phyloP scores from a whole-genome alignment of 176 grass and related monocot genomes.

The Avena eriantha region DNA sequence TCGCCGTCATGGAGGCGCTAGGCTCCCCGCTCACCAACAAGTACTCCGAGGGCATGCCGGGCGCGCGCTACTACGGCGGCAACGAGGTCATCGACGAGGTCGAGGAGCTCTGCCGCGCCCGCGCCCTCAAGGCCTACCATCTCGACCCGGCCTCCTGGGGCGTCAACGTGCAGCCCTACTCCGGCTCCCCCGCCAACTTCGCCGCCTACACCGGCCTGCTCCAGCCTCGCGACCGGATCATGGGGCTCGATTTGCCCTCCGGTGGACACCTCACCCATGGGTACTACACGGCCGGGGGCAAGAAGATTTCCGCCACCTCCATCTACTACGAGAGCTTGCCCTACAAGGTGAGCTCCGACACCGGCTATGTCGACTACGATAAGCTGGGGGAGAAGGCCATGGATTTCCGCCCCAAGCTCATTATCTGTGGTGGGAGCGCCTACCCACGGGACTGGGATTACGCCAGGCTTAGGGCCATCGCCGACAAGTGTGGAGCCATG shows the following conservation, averaged over 20 bases:
- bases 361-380: constrained; percentile 88
- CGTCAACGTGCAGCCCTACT: constrained; percentile 99
- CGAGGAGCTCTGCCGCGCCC: constrained; percentile 85
- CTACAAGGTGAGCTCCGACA: constrained; percentile 79
- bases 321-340: constrained; percentile 98
- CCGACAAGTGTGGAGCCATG: constrained; percentile 90
- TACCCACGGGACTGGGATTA: constrained; percentile 99
- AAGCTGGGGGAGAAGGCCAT: constrained; percentile 99
- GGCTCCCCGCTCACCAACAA: constrained; percentile 95
- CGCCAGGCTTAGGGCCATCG: constrained; percentile 75
- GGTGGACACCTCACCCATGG: constrained; percentile 95
- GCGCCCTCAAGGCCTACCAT: constrained; percentile 78
- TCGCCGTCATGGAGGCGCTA: constrained; percentile 95
- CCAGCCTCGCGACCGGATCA: constrained; percentile 96
- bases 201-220: constrained; percentile 97
- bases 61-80: constrained; percentile 88
- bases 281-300: constrained; percentile 88
- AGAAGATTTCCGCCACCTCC: constrained; percentile 99
- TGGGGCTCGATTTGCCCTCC: constrained; percentile 96
- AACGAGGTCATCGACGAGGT: constrained; percentile 97
- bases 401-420: constrained; percentile 98
- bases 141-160: constrained; percentile 77
- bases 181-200: constrained; percentile 98
- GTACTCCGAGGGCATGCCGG: constrained; percentile 99
- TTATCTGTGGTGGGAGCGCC: constrained; percentile 95